Evolutionary conservation across 768 basidiomycete species (phyloP).

Genomic region (Suillus subaureus): DNA sequence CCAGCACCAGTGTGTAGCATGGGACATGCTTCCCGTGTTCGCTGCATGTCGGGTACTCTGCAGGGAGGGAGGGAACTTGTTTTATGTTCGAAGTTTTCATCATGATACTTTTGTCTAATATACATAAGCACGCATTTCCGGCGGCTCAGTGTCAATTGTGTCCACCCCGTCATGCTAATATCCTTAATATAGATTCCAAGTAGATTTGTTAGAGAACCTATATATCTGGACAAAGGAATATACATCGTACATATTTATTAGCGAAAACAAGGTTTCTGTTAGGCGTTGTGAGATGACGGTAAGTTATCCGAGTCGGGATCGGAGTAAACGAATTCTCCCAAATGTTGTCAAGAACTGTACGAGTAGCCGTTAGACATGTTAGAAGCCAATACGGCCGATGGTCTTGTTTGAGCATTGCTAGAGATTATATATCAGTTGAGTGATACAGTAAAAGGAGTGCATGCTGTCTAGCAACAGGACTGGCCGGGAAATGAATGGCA

Average conservation of each 20-base stretch:
- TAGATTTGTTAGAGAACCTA: background rate
- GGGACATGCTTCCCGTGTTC: background rate
- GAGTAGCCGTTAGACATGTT: background rate
- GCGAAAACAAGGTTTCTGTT: background rate
- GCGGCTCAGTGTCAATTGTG: no score
- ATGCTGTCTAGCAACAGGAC: no score
- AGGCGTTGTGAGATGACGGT: background rate
- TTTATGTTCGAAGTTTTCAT: background rate
- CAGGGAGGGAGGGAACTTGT: background rate
- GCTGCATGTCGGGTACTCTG: background rate
- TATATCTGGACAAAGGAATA: background rate
- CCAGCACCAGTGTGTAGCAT: background rate
- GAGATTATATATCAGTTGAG: no score
- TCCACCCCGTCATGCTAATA: no score
- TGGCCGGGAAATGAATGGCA: no score
- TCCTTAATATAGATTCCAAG: background rate
- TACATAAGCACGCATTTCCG: no score
- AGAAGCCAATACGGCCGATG: no score
- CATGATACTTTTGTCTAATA: background rate
- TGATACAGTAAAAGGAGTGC: no score
- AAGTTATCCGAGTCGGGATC: no score
- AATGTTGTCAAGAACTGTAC: background rate
- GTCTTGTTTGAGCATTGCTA: background rate
- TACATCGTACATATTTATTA: background rate
- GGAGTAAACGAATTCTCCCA: background rate